Base-by-base conservation (phyloP, 2,329 filamentous ascomycete species). In the Botryosphaeria dothidea region DNA sequence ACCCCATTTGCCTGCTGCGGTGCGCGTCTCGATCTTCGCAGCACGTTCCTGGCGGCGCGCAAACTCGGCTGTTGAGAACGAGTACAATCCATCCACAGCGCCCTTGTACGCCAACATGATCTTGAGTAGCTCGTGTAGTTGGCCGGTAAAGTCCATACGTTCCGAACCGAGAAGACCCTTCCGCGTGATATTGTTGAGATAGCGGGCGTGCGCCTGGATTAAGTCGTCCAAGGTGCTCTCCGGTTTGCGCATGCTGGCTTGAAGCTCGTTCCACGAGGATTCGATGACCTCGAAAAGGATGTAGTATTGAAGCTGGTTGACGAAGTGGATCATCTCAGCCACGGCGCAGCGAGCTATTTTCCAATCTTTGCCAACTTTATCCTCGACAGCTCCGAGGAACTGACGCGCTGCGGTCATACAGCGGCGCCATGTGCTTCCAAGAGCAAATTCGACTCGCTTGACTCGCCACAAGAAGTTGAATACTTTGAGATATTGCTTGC, bases 391-490 rank as follows among this genome's bases (percentile, higher is more conserved):
- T 67, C 91, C 90, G 6, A 99, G 85, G 0, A 98, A 93, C n/a
- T 94, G 93, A 66, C 95, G 87, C 3, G 93, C 88, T 49, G 95
- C 95, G 0, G 95, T 99, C 88, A 97, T 98, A 78, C 91, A 96
- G 69, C 93, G 91, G 65, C 95, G 89, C 93, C 95, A 99, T 45
- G 92, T 95, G 13, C 91, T 92, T 4, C 90, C 87, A 1, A 99
- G 86, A 0, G 92, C 93, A 73, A 98, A 99, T 74, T 99, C 95
- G 60, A 99, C 95, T 29, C 95, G 90, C 80, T 99, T 99, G 73
- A 99, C 92, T 68, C 95, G 90, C 94, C 95, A 99, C 3, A 99
- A 85, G 74, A 99, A 97, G 79, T 99, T 99, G 85, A 99, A 99
- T 9, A 99, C 92, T 75, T 98, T 98, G 71, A 99, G 89, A 75